These are phyloP conservation scores for Cryptosporidium muris DNA, from an alignment of 169 alveolate genomes.

Conservation along the genomic window DNA sequence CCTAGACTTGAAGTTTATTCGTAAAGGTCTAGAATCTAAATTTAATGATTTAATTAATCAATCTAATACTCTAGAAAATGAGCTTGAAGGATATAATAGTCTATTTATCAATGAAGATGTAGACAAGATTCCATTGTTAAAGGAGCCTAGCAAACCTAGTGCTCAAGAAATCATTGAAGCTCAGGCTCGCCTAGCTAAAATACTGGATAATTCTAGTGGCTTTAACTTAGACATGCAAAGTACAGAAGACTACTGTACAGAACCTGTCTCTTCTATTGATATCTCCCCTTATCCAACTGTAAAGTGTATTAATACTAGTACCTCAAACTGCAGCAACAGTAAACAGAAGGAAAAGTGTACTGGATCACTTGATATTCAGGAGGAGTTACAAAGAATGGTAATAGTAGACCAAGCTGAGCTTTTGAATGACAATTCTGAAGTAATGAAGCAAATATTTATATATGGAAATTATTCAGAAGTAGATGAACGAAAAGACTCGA, in stretches of 20 bases:
- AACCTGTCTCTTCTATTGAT: not conserved
- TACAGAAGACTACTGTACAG: not conserved
- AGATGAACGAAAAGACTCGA: not conserved
- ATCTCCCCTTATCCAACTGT: not conserved
- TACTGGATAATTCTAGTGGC: too few species aligned
- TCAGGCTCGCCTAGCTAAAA: not conserved
- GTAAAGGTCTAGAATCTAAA: slow-evolving; percentile 16
- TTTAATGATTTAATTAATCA: too few species aligned
- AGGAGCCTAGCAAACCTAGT: slow-evolving; percentile 2
- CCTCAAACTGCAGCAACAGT: not conserved
- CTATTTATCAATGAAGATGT: not conserved
- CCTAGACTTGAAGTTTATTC: slow-evolving; percentile 46
- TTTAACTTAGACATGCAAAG: not conserved
- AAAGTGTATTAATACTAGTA: not conserved
- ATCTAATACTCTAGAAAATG: slow-evolving; percentile 17
- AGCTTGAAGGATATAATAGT: not conserved
- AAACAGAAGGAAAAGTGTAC: not conserved
- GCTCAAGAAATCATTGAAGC: slow-evolving; percentile 1
- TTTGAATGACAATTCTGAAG: not conserved
- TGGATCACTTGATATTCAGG: slow-evolving; percentile 17
- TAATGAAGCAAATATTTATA: slow-evolving; percentile 22
- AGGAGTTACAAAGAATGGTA: slow-evolving; percentile 62
- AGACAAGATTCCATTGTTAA: not conserved
- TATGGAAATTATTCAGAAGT: not conserved
- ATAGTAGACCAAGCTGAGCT: slow-evolving; percentile 3